Conservation (phyloP, 768 basidiomycete genomes). For the Suillus lakei region DNA sequence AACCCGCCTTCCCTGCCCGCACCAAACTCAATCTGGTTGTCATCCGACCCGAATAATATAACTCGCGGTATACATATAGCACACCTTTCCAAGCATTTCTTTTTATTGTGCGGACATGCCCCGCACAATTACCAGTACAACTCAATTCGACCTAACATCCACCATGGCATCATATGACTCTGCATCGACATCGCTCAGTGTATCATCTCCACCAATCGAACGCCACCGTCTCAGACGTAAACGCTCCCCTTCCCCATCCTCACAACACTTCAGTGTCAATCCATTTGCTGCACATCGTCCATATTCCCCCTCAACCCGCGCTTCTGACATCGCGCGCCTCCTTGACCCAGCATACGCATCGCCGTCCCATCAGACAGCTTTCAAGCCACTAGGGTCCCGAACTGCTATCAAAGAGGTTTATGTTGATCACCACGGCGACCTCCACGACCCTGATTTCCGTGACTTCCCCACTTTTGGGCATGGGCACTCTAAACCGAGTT, state of each 20-base stretch:
- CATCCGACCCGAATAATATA: background rate
- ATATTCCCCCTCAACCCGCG: slow-evolving; percentile 43
- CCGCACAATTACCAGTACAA: slow-evolving; percentile 8
- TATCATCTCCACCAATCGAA: slow-evolving; percentile 20
- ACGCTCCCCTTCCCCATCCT: slow-evolving; percentile 33
- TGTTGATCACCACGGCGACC: slow-evolving; percentile 63
- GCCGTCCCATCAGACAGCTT: slow-evolving; percentile 32
- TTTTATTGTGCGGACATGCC: slow-evolving; percentile 9
- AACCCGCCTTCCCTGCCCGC: slow-evolving; percentile 16
- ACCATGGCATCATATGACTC: slow-evolving; percentile 25
- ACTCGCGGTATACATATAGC: slow-evolving; percentile 8
- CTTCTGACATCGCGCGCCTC: slow-evolving; percentile 61
- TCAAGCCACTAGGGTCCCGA: slow-evolving; percentile 22
- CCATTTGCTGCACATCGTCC: slow-evolving; percentile 24
- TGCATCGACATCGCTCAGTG: slow-evolving; percentile 22
- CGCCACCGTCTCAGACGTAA: slow-evolving; percentile 30
- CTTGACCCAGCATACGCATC: slow-evolving; percentile 67
- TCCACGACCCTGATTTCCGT: slow-evolving; percentile 72
- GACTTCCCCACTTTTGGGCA: slow-evolving; percentile 54
- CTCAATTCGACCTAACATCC: slow-evolving; percentile 11
- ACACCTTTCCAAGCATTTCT: background rate
- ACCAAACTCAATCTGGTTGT: background rate
- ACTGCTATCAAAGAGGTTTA: slow-evolving; percentile 43
- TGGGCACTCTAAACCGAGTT: slow-evolving; percentile 29
- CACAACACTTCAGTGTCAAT: slow-evolving; percentile 18